phyloP scores from a whole-genome alignment of 768 basidiomycete species.

The Russula earlei region DNA sequence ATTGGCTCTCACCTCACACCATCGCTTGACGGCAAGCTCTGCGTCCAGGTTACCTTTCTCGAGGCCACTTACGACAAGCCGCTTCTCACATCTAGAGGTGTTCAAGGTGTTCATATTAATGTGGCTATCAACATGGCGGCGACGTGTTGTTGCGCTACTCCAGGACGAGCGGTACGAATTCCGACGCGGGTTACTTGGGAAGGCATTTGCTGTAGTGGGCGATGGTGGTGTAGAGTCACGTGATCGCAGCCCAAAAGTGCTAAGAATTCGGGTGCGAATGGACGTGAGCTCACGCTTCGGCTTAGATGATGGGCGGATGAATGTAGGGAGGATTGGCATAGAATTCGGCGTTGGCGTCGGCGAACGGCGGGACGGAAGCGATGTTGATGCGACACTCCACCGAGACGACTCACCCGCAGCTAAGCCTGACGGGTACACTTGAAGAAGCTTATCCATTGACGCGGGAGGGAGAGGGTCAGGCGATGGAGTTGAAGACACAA shows the following conservation, averaged over 20 bases:
- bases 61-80: constrained; percentile 18
- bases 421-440: constrained; percentile 16
- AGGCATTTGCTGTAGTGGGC: neutral
- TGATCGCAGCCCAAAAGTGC: constrained; percentile 15
- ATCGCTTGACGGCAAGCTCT: constrained; percentile 16
- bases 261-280: constrained; percentile 18
- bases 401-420: constrained; percentile 10
- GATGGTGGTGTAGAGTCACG: constrained; percentile 10
- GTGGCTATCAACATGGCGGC: constrained; percentile 6
- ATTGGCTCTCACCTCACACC: constrained; percentile 18
- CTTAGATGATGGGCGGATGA: neutral
- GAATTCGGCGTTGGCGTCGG: constrained; percentile 14
- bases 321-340: constrained; percentile 8
- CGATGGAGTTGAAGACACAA: neutral
- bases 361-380: constrained; percentile 6
- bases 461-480: neutral
- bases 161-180: constrained; percentile 9
- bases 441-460: constrained; percentile 7
- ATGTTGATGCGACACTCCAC: constrained; percentile 19
- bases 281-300: constrained; percentile 11
- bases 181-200: neutral
- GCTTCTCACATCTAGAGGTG: constrained; percentile 8
- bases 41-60: constrained; percentile 13
- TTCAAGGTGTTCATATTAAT: neutral
- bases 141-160: constrained; percentile 12